Percentiles rank a stretch among this genome's conserved stretches.
Conservation (phyloP, 352 stramenopile species). For the Pythium grandisporangium region DNA sequence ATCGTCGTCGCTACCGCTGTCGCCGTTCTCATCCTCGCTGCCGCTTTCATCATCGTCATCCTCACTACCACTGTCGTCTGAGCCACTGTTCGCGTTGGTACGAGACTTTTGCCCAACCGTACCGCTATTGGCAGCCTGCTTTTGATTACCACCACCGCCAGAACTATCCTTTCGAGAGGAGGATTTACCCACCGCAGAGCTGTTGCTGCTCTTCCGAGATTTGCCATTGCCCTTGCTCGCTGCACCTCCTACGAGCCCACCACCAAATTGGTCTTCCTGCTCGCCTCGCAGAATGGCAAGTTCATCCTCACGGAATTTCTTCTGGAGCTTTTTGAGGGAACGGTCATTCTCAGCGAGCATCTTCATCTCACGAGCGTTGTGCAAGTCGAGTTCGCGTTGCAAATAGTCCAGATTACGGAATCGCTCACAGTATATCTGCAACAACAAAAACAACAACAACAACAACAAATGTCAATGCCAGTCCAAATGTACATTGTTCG, state of each 20-base stretch:
- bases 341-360: slow-evolving; percentile 84
- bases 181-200: neutral
- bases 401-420: slow-evolving; percentile 97
- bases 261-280: slow-evolving; percentile 74
- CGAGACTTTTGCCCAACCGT: too few relatives aligned
- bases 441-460: too few relatives aligned
- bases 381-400: slow-evolving; percentile 89
- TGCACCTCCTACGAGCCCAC: slow-evolving; percentile 32
- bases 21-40: slow-evolving; percentile 28
- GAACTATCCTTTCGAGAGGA: too few relatives aligned
- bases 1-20: slow-evolving; percentile 30
- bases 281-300: slow-evolving; percentile 81
- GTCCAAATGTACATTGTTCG: too few relatives aligned
- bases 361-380: slow-evolving; percentile 82
- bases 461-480: too few relatives aligned
- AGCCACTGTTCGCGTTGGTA: slow-evolving; percentile 1
- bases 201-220: slow-evolving; percentile 33
- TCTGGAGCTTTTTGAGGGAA: slow-evolving; percentile 89
- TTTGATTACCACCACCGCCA: slow-evolving; percentile 13
- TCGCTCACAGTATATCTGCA: slow-evolving; percentile 84
- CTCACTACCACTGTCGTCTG: slow-evolving; percentile 34
- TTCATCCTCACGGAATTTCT: slow-evolving; percentile 90
- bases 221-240: slow-evolving; percentile 12
- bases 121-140: slow-evolving; percentile 6
- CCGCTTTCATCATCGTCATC: slow-evolving; percentile 18